Evolutionary conservation across 192 early-diverging fungal genomes (phyloP).

Genomic region (Rhizophagus clarus): DNA sequence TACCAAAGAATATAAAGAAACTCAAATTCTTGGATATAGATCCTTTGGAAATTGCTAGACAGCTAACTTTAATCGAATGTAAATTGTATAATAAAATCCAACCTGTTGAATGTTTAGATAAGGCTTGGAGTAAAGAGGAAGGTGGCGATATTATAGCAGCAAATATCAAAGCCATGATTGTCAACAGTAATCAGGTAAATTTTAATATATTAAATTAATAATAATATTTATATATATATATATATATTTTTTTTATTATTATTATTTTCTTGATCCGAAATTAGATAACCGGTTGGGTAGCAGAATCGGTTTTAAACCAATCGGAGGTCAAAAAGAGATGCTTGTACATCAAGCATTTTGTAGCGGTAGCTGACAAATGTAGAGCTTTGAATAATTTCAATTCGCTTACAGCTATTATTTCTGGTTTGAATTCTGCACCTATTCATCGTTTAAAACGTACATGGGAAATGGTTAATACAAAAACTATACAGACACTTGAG

Average conservation of each 20-base stretch:
- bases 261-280: not conserved
- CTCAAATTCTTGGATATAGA: conserved; percentile 88
- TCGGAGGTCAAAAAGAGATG: conserved; percentile 80
- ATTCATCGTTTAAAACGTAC: conserved; percentile 89
- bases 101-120: conserved; percentile 87
- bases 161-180: conserved; percentile 89
- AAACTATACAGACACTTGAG: conserved; percentile 60
- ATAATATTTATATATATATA: too few species aligned
- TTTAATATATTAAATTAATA: too few species aligned
- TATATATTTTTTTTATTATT: not conserved
- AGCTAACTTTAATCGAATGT: conserved; percentile 94
- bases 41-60: conserved; percentile 89
- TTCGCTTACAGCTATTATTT: conserved; percentile 87
- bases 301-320: conserved; percentile 79
- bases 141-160: conserved; percentile 65
- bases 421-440: conserved; percentile 85
- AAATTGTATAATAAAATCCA: conserved; percentile 80
- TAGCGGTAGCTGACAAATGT: conserved; percentile 75
- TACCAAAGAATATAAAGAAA: conserved; percentile 77
- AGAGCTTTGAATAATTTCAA: conserved; percentile 89
- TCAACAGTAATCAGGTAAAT: conserved; percentile 74
- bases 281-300: conserved; percentile 79
- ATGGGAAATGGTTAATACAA: conserved; percentile 75
- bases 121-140: conserved; percentile 80
- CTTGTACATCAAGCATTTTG: conserved; percentile 79